phyloP scores from a whole-genome alignment of 2,329 filamentous ascomycete species.

The Exophiala calicioides region DNA sequence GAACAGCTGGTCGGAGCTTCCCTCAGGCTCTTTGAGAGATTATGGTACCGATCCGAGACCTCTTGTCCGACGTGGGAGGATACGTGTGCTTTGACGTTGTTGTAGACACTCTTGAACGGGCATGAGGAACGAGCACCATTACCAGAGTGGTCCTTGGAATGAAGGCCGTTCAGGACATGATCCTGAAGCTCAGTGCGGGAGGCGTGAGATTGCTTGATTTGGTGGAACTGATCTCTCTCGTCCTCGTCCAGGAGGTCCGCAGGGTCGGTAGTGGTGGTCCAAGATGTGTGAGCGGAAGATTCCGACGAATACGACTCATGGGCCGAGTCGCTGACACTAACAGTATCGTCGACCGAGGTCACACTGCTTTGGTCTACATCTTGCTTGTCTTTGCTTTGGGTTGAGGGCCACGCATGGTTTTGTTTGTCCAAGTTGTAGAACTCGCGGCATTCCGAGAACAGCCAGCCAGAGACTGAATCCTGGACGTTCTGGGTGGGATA shows the following conservation, averaged over 20 bases:
- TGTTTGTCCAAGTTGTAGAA: slow-evolving; percentile 11
- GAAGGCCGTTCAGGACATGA: slow-evolving; percentile 12
- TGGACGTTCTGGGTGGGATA: slow-evolving; percentile 19
- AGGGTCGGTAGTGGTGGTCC: slow-evolving; percentile 20
- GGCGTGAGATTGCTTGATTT: slow-evolving; percentile 3
- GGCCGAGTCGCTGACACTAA: slow-evolving; percentile 22
- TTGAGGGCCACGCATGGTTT: neutral
- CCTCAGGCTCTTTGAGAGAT: neutral
- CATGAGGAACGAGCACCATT: neutral
- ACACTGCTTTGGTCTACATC: slow-evolving; percentile 22
- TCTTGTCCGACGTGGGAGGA: slow-evolving; percentile 1
- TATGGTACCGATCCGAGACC: neutral
- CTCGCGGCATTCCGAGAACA: slow-evolving; percentile 9
- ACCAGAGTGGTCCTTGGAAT: slow-evolving; percentile 4
- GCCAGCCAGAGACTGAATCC: slow-evolving; percentile 20
- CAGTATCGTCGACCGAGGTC: slow-evolving; percentile 17
- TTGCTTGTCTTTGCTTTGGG: slow-evolving; percentile 5
- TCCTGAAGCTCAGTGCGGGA: slow-evolving; percentile 14
- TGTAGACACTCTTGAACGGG: slow-evolving; percentile 1
- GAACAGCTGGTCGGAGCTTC: neutral
- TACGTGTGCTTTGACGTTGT: slow-evolving; percentile 2
- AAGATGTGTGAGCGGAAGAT: slow-evolving; percentile 21
- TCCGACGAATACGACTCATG: slow-evolving; percentile 24
- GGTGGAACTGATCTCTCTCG: slow-evolving; percentile 15
- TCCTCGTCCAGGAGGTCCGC: slow-evolving; percentile 19